Evolutionary conservation across 1,284 basidiomycete species (phyloP).

Genomic region (Naganishia liquefaciens): DNA sequence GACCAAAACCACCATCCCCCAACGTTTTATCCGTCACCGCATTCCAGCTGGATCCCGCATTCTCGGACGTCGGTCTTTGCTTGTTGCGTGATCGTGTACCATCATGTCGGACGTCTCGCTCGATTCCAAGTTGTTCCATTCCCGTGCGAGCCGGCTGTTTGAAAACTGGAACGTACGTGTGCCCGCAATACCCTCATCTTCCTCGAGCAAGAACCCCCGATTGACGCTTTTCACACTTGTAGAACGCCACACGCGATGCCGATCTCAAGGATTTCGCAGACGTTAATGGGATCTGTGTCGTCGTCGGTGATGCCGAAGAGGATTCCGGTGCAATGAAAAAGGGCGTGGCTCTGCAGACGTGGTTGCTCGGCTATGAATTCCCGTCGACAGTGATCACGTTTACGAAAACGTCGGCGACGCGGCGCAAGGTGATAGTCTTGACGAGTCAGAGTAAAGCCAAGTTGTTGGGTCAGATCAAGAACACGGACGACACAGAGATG

Average conservation of each 20-base stretch:
- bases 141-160: constrained; percentile 68
- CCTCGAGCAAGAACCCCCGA: not conserved
- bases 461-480: constrained; percentile 47
- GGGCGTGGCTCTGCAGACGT: constrained; percentile 81
- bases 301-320: constrained; percentile 78
- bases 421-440: constrained; percentile 72
- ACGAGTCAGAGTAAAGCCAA: constrained; percentile 79
- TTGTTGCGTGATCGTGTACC: not conserved
- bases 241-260: constrained; percentile 70
- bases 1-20: too few relatives aligned
- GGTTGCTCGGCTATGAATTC: constrained; percentile 95
- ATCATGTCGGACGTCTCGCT: constrained; percentile 60
- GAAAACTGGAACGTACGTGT: constrained; percentile 74
- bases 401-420: constrained; percentile 56
- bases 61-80: too few relatives aligned
- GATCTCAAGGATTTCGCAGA: constrained; percentile 56
- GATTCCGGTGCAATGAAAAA: constrained; percentile 83
- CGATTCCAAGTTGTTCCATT: constrained; percentile 62
- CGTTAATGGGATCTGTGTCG: constrained; percentile 68
- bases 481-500: constrained; percentile 42
- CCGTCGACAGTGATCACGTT: constrained; percentile 88
- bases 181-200: not conserved
- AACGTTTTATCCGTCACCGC: too few relatives aligned
- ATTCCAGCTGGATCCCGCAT: too few relatives aligned
- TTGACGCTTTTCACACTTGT: constrained; percentile 24